Conservation (phyloP, 352 stramenopile genomes). For the Phytopythium litorale region DNA sequence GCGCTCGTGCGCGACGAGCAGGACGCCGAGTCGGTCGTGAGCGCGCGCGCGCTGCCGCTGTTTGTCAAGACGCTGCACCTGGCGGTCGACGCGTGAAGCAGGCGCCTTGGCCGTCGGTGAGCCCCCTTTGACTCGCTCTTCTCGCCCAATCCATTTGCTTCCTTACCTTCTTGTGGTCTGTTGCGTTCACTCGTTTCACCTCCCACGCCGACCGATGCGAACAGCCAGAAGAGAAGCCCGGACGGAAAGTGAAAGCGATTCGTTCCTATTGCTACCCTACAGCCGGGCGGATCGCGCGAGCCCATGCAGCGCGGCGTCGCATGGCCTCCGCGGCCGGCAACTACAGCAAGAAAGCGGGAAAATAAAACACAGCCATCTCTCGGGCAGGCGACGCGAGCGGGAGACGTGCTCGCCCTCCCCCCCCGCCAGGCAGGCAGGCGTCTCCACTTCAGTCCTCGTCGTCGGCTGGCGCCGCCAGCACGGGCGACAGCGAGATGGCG, state of each 20-base stretch:
- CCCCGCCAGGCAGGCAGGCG: not conserved
- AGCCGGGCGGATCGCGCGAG: not conserved
- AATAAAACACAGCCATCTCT: not conserved
- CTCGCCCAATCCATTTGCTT: not conserved
- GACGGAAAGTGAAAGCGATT: conserved; percentile 17
- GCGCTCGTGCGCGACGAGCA: conserved; percentile 55
- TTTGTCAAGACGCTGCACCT: conserved; percentile 75
- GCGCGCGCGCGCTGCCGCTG: conserved; percentile 47
- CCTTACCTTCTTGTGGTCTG: not conserved
- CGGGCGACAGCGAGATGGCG: conserved; percentile 59
- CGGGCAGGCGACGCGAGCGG: not conserved
- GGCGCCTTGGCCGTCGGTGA: conserved; percentile 3
- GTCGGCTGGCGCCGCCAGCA: conserved; percentile 37
- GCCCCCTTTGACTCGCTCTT: not conserved
- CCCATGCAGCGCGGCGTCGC: not conserved
- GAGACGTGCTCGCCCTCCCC: not conserved
- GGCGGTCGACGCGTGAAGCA: conserved; percentile 26
- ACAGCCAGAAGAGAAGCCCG: conserved; percentile 14
- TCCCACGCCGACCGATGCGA: not conserved
- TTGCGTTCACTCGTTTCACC: not conserved
- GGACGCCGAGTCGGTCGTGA: conserved; percentile 41
- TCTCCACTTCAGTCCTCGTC: conserved; percentile 45
- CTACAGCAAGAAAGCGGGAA: conserved; percentile 12
- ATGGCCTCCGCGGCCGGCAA: conserved; percentile 10
- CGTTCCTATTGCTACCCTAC: conserved; percentile 3